phyloP scores from a whole-genome alignment of 129 eudicot genomes.

The Apium graveolens region DNA sequence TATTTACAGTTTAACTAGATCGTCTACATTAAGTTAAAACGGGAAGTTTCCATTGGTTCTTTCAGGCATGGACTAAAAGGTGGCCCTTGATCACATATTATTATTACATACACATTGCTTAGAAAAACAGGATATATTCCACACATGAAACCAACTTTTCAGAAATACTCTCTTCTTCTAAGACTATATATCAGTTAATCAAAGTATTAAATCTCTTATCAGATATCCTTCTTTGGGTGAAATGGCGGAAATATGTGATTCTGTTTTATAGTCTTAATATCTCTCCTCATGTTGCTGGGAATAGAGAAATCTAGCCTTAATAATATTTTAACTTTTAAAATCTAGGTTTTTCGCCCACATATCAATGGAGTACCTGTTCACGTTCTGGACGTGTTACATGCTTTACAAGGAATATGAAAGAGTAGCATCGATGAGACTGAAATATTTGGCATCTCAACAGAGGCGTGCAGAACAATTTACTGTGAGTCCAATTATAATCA shows the following conservation, averaged over 20 bases:
- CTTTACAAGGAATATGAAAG: constrained; percentile 81
- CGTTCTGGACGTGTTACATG: constrained; percentile 94
- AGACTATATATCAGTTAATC: not conserved
- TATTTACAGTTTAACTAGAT: not conserved
- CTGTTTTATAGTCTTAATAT: not conserved
- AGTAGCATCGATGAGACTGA: constrained; percentile 79
- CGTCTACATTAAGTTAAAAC: not conserved
- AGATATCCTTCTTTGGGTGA: not conserved
- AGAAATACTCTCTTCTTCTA: not conserved
- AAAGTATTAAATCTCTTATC: not conserved
- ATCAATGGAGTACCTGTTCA: constrained; percentile 63
- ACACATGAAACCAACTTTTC: not conserved
- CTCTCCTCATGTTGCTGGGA: not conserved
- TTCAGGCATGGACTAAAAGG: not conserved
- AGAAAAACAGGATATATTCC: not conserved
- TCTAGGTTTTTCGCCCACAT: constrained; percentile 89
- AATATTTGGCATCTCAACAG: constrained; percentile 72
- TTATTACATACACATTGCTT: not conserved
- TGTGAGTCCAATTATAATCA: constrained; percentile 38
- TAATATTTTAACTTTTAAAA: constrained; percentile 12
- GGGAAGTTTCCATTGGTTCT: not conserved
- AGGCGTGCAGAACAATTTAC: constrained; percentile 91
- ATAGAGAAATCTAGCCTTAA: not conserved
- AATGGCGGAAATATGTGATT: not conserved
- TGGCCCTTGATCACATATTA: not conserved